Conservation (phyloP, 495 filamentous ascomycete genomes). For the Tuber umbilicatum region DNA sequence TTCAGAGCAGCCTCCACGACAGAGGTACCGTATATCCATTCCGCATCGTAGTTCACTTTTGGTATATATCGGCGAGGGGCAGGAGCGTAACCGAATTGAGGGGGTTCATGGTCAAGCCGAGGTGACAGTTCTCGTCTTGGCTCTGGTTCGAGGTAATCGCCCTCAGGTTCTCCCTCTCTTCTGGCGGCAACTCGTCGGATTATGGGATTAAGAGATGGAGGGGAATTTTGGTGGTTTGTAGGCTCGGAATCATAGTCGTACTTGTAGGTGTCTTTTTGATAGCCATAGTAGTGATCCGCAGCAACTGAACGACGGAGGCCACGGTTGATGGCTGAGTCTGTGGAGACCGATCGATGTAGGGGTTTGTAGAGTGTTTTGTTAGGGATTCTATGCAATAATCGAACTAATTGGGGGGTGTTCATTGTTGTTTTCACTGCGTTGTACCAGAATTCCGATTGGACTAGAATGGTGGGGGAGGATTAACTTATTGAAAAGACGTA, state of each 20-base stretch:
- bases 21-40: slow-evolving; percentile 81
- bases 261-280: neutral
- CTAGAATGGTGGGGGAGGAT: neutral
- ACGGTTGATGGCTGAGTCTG: slow-evolving; percentile 53
- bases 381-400: neutral
- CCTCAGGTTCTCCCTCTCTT: neutral
- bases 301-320: slow-evolving; percentile 48
- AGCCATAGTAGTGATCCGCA: slow-evolving; percentile 2
- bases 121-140: slow-evolving; percentile 3
- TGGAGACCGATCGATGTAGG: slow-evolving; percentile 47
- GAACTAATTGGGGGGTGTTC: neutral
- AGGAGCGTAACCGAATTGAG: slow-evolving; percentile 12
- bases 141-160: neutral
- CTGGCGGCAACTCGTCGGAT: neutral
- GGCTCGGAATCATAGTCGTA: neutral
- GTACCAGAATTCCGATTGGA: neutral
- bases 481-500: neutral
- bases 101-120: slow-evolving; percentile 17
- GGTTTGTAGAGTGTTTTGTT: neutral
- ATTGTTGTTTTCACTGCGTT: neutral
- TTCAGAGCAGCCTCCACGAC: slow-evolving; percentile 76
- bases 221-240: neutral
- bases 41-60: slow-evolving; percentile 52
- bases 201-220: neutral
- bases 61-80: slow-evolving; percentile 21